phyloP scores from a whole-genome alignment of 2,329 filamentous ascomycete genomes.

The Zalaria sp. region DNA sequence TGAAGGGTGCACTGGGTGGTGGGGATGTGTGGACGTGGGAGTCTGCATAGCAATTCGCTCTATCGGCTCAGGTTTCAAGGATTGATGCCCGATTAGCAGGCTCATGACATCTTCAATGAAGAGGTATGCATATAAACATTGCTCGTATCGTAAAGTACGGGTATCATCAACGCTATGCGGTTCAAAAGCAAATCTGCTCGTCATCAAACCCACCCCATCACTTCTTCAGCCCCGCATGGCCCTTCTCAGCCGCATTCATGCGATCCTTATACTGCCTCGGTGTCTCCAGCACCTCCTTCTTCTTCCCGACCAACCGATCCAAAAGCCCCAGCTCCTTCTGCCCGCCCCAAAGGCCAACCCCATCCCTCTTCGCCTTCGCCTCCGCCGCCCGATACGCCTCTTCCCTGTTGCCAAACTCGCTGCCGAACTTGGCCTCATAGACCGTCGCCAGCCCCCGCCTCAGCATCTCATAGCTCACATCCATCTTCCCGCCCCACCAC shows the following conservation, averaged over 20 bases:
- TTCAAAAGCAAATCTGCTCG: not conserved
- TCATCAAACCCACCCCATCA: not conserved
- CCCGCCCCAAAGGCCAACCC: slow-evolving; percentile 52
- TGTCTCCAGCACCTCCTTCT: slow-evolving; percentile 53
- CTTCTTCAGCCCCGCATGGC: slow-evolving; percentile 11
- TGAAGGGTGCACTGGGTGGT: not conserved
- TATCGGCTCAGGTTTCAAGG: no score
- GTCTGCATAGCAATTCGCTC: no score
- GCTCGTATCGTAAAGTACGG: no score
- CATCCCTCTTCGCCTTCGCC: slow-evolving; percentile 23
- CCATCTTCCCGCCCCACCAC: slow-evolving; percentile 45
- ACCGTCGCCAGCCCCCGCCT: slow-evolving; percentile 72
- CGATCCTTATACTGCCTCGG: slow-evolving; percentile 75
- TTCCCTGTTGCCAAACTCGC: slow-evolving; percentile 63
- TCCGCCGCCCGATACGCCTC: slow-evolving; percentile 52
- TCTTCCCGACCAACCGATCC: slow-evolving; percentile 32
- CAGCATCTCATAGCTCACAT: slow-evolving; percentile 94
- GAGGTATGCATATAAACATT: no score
- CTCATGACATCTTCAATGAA: no score
- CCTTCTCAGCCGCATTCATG: slow-evolving; percentile 28
- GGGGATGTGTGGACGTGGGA: no score
- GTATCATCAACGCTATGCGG: no score
- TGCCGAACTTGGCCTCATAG: slow-evolving; percentile 83
- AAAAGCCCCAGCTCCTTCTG: slow-evolving; percentile 22
- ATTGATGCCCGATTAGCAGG: no score